Base-by-base conservation (phyloP, 441 rosid genomes). In the Jatropha podagrica region DNA sequence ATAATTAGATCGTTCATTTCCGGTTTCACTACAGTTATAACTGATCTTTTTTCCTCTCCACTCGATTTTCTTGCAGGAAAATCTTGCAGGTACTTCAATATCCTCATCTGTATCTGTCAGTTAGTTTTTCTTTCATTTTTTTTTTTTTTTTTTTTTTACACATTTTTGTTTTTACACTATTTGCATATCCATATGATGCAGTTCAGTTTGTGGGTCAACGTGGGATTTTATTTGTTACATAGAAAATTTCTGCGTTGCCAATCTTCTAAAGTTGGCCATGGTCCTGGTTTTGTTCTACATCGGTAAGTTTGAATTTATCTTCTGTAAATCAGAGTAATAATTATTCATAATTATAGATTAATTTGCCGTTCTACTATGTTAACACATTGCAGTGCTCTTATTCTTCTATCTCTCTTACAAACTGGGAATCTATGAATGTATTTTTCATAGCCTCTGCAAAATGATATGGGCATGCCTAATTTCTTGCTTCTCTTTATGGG, bases 151-250 rank as follows among this genome's bases (percentile, higher is more conserved):
- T 55, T 37, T 32, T 32, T 32, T 32, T 32, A 32, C 32, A 32
- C 32, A 32, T 32, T 26, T 12, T 52, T 9, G 14, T 52, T 6
- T 14, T 3, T 0, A 3, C 9, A 0, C 15, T 65, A 40, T 63
- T 17, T 51, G 23, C n/a, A 26, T 51, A 3, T 26, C 63, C 5
- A 37, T 51, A 17, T 15, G 17, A 41, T 73, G 65, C 85, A 83
- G 88, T 82, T 72, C 84, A 13, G 80, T 78, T 44, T 83, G 92
- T 63, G 77, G 77, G 41, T 77, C 85, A 41, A 76, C 84, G 52
- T 84, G 88, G 94, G 91, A 90, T 80, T 75, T 87, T 49, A 42
- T 84, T 23, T 87, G 89, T 79, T 85, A 74, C 79, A 27, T 86
- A 7, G 87, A 87, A 81, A 82, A 87, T 74, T 90, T 86, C 75